Evolutionary conservation across 495 filamentous ascomycete species (phyloP), one percentile per base, ranked within the genome.

Genomic region (Penicillium maclennaniae): DNA sequence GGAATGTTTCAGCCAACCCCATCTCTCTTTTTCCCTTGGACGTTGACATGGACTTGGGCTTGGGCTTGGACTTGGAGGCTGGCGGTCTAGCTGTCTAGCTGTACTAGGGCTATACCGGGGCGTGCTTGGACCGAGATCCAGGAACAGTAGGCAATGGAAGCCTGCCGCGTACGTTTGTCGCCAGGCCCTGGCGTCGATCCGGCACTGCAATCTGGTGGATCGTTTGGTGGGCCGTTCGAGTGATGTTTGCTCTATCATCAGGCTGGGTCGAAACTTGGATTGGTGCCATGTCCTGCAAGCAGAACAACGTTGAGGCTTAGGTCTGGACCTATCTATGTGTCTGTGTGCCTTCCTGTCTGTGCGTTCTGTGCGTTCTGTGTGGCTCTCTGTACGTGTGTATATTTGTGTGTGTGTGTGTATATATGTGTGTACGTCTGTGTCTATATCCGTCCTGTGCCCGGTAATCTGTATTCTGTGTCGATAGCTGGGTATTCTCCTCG

Each of bases 211-310:
- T 44, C 56, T 54, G 49, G 50, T 49, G 46, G 54, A 50, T 44
- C 38, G 43, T 56, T 59, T 54, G 49, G 50, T 49, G 46, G 54
- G 46, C 39, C 38, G 43, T 56, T 59, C 31, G 3, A 7, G 45
- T 17, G 59, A 62, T 69, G 66, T 67, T 69, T 69, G 66, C 56
- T 54, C 44, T 53, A 41, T 21, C 20, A n/a, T 53, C 28, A n/a
- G 17, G 20, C 36, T 42, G 40, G 47, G 58, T 50, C 58, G 20
- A 54, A 49, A 53, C 41, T 40, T 45, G 54, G 55, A 68, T 68
- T 68, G 62, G 60, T 56, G 51, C 23, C 23, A 23, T 23, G 23
- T 23, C 23, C 23, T 23, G 23, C 23, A 23, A 23, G 5, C 23
- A 23, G 23, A 5, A 54, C 52, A 49, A 56, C 52, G 53, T 59